Conservation (phyloP, 257 asterid species). For the Solanum rostratum region DNA sequence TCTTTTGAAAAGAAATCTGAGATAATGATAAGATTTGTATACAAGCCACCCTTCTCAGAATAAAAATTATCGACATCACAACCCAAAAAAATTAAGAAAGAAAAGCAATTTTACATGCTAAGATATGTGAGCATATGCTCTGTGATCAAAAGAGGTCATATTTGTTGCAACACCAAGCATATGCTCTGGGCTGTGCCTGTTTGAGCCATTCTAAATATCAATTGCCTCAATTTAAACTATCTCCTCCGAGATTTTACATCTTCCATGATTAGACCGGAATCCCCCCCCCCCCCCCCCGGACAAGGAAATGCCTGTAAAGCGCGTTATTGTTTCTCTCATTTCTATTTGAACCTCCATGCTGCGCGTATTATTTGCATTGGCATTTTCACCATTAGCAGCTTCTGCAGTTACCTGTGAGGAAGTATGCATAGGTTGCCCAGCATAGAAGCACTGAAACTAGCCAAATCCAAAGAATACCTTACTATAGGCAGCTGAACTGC, state of each 20-base stretch:
- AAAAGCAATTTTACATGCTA: too few species aligned
- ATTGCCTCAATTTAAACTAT: not conserved
- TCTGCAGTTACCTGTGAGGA: slow-evolving; percentile 8
- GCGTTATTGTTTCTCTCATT: slow-evolving; percentile 15
- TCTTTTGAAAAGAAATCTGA: too few species aligned
- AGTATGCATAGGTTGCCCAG: slow-evolving; percentile 52
- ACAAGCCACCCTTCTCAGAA: too few species aligned
- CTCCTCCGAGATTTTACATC: slow-evolving; percentile 54
- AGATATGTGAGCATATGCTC: too few species aligned
- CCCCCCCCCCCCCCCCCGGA: too few species aligned
- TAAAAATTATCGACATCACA: too few species aligned
- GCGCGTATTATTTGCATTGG: slow-evolving; percentile 2
- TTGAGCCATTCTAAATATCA: not conserved
- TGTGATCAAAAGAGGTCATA: not conserved
- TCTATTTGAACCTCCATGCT: slow-evolving; percentile 15
- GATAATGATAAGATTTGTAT: too few species aligned
- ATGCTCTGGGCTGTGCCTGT: not conserved
- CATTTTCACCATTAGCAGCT: not conserved
- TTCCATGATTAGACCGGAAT: slow-evolving; percentile 15
- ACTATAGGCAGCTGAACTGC: slow-evolving; percentile 45
- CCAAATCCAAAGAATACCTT: not conserved
- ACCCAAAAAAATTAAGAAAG: too few species aligned
- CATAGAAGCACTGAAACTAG: slow-evolving; percentile 21
- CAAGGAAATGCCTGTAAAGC: not conserved
- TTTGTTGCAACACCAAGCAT: not conserved